A percentile compares a stretch with the other conserved stretches of the same genome.
phyloP scores from a whole-genome alignment of 768 basidiomycete genomes.

The Cystofilobasidium ferigula region DNA sequence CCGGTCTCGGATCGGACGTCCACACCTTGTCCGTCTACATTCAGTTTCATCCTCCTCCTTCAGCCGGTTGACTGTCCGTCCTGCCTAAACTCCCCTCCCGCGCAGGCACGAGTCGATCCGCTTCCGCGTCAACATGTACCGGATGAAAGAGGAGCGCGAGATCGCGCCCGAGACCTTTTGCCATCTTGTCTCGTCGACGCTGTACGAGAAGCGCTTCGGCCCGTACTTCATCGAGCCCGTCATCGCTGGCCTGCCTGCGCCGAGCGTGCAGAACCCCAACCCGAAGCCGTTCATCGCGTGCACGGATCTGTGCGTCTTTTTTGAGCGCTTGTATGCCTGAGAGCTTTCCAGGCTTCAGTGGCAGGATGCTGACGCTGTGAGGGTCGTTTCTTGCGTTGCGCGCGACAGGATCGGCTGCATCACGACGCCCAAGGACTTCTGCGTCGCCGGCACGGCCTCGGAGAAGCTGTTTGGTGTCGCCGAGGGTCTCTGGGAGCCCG shows the following conservation, averaged over 20 bases:
- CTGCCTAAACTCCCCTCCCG: background rate
- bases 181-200: conserved; percentile 84
- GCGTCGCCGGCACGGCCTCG: conserved; percentile 85
- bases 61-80: background rate
- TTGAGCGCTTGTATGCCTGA: background rate
- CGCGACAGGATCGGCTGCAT: conserved; percentile 38
- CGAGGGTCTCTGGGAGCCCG: conserved; percentile 96
- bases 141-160: conserved; percentile 96
- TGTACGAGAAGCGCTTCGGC: conserved; percentile 90
- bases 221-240: conserved; percentile 97
- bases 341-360: too few species aligned
- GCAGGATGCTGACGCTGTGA: background rate
- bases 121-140: conserved; percentile 95
- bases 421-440: conserved; percentile 59
- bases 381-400: background rate
- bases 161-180: conserved; percentile 94
- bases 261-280: conserved; percentile 44
- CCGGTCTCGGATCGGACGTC: conserved; percentile 88
- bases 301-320: conserved; percentile 47
- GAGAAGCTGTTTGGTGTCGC: conserved; percentile 91
- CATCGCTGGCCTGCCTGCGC: conserved; percentile 62
- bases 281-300: conserved; percentile 88
- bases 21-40: conserved; percentile 59
- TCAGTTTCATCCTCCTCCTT: background rate
- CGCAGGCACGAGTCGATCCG: conserved; percentile 76